These are phyloP conservation scores for Hypoxylon perforatum DNA, from an alignment of 495 filamentous ascomycete species.

Conservation along the genomic window DNA sequence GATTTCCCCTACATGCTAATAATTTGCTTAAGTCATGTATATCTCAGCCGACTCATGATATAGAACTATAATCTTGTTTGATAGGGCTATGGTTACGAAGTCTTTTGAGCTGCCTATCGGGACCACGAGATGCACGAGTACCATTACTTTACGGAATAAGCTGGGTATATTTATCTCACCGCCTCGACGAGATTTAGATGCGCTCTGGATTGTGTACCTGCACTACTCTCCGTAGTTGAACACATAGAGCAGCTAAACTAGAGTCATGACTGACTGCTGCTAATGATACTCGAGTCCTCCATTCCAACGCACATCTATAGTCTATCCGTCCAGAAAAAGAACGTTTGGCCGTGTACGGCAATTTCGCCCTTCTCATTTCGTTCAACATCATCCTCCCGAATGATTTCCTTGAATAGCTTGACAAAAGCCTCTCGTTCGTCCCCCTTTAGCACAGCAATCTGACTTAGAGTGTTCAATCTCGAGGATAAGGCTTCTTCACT, in stretches of 20 bases:
- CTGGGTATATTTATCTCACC: too few relatives aligned
- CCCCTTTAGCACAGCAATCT: slow-evolving; percentile 65
- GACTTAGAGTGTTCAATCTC: slow-evolving; percentile 67
- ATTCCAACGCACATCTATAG: slow-evolving; percentile 38
- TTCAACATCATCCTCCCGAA: slow-evolving; percentile 55
- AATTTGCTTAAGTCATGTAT: slow-evolving; percentile 70
- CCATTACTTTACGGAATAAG: neutral
- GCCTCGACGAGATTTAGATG: neutral
- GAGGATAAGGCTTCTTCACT: slow-evolving; percentile 65
- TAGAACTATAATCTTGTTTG: neutral
- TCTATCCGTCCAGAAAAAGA: slow-evolving; percentile 63
- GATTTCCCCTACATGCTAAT: slow-evolving; percentile 9
- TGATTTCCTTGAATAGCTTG: slow-evolving; percentile 53
- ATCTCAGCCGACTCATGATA: slow-evolving; percentile 72
- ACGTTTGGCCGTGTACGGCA: slow-evolving; percentile 64
- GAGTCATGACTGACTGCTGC: slow-evolving; percentile 20
- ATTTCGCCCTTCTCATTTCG: slow-evolving; percentile 65
- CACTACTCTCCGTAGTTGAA: neutral
- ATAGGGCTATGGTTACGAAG: neutral
- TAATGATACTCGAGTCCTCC: slow-evolving; percentile 15
- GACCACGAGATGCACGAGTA: neutral
- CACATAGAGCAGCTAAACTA: neutral
- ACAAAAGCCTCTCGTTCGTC: slow-evolving; percentile 60
- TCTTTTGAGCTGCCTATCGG: neutral
- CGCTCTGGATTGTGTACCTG: neutral